Base-by-base conservation (phyloP, 768 basidiomycete species). In the Psilocybe cyanescens region DNA sequence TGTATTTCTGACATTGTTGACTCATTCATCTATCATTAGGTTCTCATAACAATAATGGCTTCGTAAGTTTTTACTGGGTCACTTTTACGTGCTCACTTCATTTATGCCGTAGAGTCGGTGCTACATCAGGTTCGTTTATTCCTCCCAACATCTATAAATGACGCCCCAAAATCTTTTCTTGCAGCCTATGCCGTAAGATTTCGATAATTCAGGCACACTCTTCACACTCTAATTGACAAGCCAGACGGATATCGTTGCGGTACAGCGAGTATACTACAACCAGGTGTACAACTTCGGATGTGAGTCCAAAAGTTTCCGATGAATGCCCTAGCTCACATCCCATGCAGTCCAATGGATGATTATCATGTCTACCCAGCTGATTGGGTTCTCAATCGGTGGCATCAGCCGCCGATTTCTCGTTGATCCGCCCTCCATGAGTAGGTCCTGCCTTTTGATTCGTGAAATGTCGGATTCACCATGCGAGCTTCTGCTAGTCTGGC, bases 331-430 rank as follows among this genome's bases (percentile, higher is more conserved):
- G 6, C 33, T n/a, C 17, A 6, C 35, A 4, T 37, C 41, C 14
- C 41, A 44, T n/a, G 5, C 41, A 78, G 86, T 87, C 70, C 87
- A 90, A 70, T 87, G 88, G 84, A 81, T 90, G 60, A 73, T 90
- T 2, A 86, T 90, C 24, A 81, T 90, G 67, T 84, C 82, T 19
- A 83, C 83, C 0, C 85, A 86, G 63, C 71, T 89, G 56, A 89
- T 91, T 46, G 89, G 90, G 1, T 91, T 91, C 75, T 90, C 88
- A 6, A 83, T 91, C 47, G 90, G 90, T 39, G 90, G 91, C 19
- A 75, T 90, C 35, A 79, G 82, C 1, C 81, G 86, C 9, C 84
- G 88, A 11, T 91, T 91, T 78, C 81, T 91, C 6, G 90, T 91
- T 3, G 78, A 81, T 9, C 90, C 89, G 3, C 83, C 77, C 0